Base-by-base conservation (phyloP, 2,329 filamentous ascomycete genomes). In the Paecilomyces formosus region DNA sequence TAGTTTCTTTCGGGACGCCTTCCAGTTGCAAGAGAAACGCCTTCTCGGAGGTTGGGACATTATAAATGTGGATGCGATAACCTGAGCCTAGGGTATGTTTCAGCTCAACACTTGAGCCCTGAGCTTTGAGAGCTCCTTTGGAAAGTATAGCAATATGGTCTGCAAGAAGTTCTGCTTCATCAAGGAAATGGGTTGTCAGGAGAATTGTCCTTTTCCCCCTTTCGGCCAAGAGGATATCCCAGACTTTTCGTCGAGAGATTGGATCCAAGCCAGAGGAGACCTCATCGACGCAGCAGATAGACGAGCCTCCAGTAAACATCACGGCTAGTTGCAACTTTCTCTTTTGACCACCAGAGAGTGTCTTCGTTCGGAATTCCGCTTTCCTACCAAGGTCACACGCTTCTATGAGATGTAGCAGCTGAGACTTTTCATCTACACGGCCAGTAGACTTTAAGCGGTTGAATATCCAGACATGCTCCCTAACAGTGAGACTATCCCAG, bases 241-340 rank as follows among this genome's bases (percentile, higher is more conserved):
- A 97, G 24, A 97, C 90, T 75, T 96, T 96, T 28, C 92, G 80
- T 57, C 93, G 82, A 21, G 89, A 92, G 1, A 97, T 78, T 0
- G 93, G 92, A 69, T 97, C 92, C 21, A 97, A 81, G 13, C 92
- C 93, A 60, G 88, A 92, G 45, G 88, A 92, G 13, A 96, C 91
- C 73, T 97, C 93, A 65, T 97, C 92, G 5, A 97, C 86, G 67
- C 91, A 94, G 74, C 92, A 96, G 0, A 97, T 87, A 24, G 85
- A 85, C 61, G 89, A 93, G 11, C 91, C 92, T 61, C 93, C 92
- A 3, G 90, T 95, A 65, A 97, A 86, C 91, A 96, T 96, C 85
- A 96, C 93, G 4, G 91, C 92, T 2, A 97, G 80, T 72, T 97
- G 92, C 8, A 96, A 80, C 72, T 97, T 97, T 56, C 92, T 82